Base-by-base conservation (phyloP, 352 stramenopile species). In the Thraustotheca clavata region DNA sequence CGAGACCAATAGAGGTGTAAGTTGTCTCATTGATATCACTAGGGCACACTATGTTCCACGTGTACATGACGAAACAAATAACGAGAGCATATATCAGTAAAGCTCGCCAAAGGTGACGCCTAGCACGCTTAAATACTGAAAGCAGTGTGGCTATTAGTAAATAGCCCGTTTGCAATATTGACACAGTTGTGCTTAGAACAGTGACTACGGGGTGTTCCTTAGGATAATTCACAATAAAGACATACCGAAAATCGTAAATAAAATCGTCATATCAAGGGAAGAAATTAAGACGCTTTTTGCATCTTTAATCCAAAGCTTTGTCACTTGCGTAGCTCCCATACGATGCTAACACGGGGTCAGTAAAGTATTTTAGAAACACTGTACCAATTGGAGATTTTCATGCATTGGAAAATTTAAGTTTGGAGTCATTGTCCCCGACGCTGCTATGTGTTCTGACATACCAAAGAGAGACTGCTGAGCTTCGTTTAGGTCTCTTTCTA, bases 141-240 rank as follows among this genome's bases (percentile, higher is more conserved):
- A 65, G 22, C 31, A 65, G 57, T 11, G 57, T 43, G 24, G 85
- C 83, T 8, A 94, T 67, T 26, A 87, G 70, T n/a, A 94, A 62
- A 33, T 94, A 94, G 11, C 85, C 85, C 20, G 88, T 87, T 62
- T 94, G 85, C 29, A 94, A 73, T 41, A 94, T 81, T 1, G 84
- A 91, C 4, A 92, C 83, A 4, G 76, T 71, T 5, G 85, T 91
- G 59, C 85, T 94, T 29, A 94, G 62, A 0, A 94, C 85, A 29
- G 79, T 83, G 86, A 67, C 16, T 65, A 54, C 5, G 16, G 2
- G 2, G 20, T n/a, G 1, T 22, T 31, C 24, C 14, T 48, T 11
- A 62, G 9, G 27, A 29, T 39, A 43, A n/a, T 0, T 55, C 4
- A 3, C 18, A 36, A 33, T 20, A 4, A 40, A 20, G 26, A 29